Conservation (phyloP, 257 asterid species). For the Dorcoceras hygrometricum region DNA sequence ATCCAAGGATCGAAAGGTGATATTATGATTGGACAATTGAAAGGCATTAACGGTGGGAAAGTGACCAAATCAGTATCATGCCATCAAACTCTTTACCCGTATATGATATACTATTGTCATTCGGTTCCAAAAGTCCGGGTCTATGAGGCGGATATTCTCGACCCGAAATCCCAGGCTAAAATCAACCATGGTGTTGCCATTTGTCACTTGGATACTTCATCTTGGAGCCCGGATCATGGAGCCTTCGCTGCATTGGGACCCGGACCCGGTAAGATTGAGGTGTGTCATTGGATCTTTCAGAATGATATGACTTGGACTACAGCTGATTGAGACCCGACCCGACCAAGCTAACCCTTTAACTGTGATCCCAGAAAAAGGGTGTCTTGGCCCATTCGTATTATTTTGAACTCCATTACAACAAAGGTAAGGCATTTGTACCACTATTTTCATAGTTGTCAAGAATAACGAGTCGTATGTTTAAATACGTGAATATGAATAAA, state of each 20-base stretch:
- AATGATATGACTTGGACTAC: constrained; percentile 71
- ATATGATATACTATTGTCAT: constrained; percentile 69
- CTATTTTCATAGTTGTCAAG: too few relatives aligned
- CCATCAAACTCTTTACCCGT: constrained; percentile 67
- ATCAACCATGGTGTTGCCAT: constrained; percentile 71
- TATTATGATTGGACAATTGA: constrained; percentile 49
- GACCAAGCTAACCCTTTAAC: not conserved
- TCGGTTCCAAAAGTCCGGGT: constrained; percentile 82
- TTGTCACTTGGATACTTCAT: constrained; percentile 70
- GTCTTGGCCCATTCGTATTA: too few relatives aligned
- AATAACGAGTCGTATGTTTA: too few relatives aligned
- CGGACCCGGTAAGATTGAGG: constrained; percentile 71
- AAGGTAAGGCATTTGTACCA: too few relatives aligned
- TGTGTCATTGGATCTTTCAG: constrained; percentile 80
- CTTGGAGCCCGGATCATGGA: constrained; percentile 69
- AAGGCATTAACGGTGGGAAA: constrained; percentile 56
- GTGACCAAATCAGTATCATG: constrained; percentile 66
- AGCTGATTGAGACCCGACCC: constrained; percentile 30
- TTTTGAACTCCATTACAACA: too few relatives aligned
- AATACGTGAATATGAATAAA: too few relatives aligned
- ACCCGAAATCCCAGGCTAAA: constrained; percentile 42
- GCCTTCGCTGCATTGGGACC: constrained; percentile 68
- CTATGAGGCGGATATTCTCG: constrained; percentile 65
- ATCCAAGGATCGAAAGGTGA: constrained; percentile 46
- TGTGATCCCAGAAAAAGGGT: constrained; percentile 9